These are phyloP conservation scores for Acer negundo DNA, from an alignment of 345 rosid species.

Conservation along the genomic window DNA sequence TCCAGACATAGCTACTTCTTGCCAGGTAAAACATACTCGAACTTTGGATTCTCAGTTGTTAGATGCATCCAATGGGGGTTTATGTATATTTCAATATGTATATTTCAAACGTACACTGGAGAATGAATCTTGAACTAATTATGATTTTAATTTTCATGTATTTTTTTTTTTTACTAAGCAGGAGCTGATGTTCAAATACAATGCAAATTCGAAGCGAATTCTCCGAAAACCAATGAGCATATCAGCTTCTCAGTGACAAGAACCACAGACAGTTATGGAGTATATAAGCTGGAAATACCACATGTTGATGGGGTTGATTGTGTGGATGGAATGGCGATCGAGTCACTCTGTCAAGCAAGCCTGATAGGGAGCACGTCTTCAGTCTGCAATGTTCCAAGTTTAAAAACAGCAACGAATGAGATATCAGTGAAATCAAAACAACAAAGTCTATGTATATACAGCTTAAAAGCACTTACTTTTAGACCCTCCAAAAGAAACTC, in stretches of 20 bases:
- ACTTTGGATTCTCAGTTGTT: too few species aligned
- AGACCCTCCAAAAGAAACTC: conserved; percentile 57
- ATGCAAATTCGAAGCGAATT: conserved; percentile 72
- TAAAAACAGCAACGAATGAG: conserved; percentile 56
- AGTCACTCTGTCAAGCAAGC: conserved; percentile 55
- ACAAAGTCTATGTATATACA: conserved; percentile 77
- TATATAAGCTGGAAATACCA: conserved; percentile 69
- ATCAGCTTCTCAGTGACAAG: conserved; percentile 73
- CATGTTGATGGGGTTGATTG: conserved; percentile 81
- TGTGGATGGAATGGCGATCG: conserved; percentile 62
- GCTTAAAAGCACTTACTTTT: conserved; percentile 72
- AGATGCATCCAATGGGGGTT: too few species aligned
- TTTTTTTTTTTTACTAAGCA: conserved; percentile 23
- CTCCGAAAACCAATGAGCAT: conserved; percentile 68
- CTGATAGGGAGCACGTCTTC: conserved; percentile 44
- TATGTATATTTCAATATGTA: too few species aligned
- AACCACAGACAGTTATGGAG: conserved; percentile 68
- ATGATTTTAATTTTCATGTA: neutral
- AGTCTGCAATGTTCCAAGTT: conserved; percentile 55
- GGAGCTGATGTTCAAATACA: conserved; percentile 72
- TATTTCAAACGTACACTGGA: neutral
- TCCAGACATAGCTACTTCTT: conserved; percentile 84
- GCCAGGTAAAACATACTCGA: conserved; percentile 52
- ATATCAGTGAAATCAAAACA: conserved; percentile 74
- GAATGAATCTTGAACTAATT: neutral